Percentiles rank a stretch among this genome's conserved stretches.
phyloP scores from a whole-genome alignment of 2,329 filamentous ascomycete genomes.

The Golovinomyces cichoracearum region DNA sequence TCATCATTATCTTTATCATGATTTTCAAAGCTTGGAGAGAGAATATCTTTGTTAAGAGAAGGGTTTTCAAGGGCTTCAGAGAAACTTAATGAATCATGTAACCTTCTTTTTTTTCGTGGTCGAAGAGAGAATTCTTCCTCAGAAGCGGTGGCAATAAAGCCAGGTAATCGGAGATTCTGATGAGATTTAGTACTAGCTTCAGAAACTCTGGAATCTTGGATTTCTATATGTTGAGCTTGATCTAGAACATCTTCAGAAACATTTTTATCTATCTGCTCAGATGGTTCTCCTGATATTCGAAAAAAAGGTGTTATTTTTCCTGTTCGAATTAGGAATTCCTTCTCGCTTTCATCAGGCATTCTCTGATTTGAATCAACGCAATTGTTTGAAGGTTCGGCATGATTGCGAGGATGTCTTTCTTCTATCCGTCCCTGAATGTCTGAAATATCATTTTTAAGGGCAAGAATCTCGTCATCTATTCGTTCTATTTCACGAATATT shows the following conservation, averaged over 20 bases:
- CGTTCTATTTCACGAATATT: conserved; percentile 17
- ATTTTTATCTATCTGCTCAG: conserved; percentile 36
- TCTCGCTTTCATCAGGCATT: conserved; percentile 54
- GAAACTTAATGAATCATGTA: conserved; percentile 14
- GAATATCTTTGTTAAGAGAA: conserved; percentile 16
- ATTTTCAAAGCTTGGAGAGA: conserved; percentile 8
- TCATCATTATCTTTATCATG: conserved; percentile 13
- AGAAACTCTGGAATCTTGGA: conserved; percentile 17
- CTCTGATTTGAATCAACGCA: conserved; percentile 28
- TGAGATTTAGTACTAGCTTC: conserved; percentile 33
- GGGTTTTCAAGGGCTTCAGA: conserved; percentile 7
- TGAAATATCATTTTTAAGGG: conserved; percentile 43
- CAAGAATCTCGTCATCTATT: conserved; percentile 13
- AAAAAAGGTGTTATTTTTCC: conserved; percentile 96
- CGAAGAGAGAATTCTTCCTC: conserved; percentile 30
- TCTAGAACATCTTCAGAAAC: conserved; percentile 56
- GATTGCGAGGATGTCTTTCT: conserved; percentile 34
- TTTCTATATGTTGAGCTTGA: conserved; percentile 42
- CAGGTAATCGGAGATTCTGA: conserved; percentile 45
- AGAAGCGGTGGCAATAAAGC: conserved; percentile 30
- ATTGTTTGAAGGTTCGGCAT: conserved; percentile 20
- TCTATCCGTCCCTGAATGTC: conserved; percentile 64
- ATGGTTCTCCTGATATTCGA: conserved; percentile 30
- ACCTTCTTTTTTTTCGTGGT: conserved; percentile 29
- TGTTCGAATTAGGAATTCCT: conserved; percentile 78